Evolutionary conservation across 768 basidiomycete genomes (phyloP).

Genomic region (Phlebiopsis flavidoalba): DNA sequence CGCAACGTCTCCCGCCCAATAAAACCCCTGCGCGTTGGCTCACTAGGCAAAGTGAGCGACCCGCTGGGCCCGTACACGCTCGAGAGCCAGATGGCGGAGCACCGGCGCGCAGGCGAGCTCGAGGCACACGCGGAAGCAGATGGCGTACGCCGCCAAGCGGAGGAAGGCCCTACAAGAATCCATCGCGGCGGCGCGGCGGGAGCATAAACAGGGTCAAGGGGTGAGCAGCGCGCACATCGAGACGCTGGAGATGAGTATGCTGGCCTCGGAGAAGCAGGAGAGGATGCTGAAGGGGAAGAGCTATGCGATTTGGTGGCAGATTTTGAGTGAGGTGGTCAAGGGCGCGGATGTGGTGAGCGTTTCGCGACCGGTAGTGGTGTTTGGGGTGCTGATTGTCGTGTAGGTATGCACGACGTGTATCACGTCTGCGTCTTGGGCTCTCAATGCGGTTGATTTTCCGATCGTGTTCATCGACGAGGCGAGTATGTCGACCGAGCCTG

Average conservation of each 20-base stretch:
- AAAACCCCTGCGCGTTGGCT: constrained; percentile 75
- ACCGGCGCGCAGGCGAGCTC: constrained; percentile 47
- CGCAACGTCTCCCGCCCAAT: constrained; percentile 52
- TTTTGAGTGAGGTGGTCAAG: constrained; percentile 58
- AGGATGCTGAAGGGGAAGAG: constrained; percentile 35
- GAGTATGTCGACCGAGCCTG: constrained; percentile 94
- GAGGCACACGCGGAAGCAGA: constrained; percentile 36
- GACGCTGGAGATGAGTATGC: constrained; percentile 24
- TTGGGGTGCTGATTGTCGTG: not conserved
- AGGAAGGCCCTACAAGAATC: constrained; percentile 23
- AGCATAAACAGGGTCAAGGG: not conserved
- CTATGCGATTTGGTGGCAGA: constrained; percentile 53
- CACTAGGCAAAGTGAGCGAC: constrained; percentile 52
- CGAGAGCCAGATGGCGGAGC: constrained; percentile 55
- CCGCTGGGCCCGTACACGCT: constrained; percentile 52
- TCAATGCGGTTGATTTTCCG: constrained; percentile 81
- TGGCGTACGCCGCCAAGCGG: constrained; percentile 26
- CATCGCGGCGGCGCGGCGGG: constrained; percentile 14
- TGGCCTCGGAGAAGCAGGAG: constrained; percentile 26
- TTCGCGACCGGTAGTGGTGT: not conserved
- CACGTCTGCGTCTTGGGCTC: constrained; percentile 58
- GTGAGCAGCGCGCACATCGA: constrained; percentile 17
- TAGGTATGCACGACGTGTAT: constrained; percentile 88
- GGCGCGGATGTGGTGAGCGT: constrained; percentile 68
- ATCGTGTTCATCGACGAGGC: constrained; percentile 94